Percentiles rank a stretch among this genome's conserved stretches.
phyloP scores from a whole-genome alignment of 192 early-diverging fungal species.

The Coemansia furcata region DNA sequence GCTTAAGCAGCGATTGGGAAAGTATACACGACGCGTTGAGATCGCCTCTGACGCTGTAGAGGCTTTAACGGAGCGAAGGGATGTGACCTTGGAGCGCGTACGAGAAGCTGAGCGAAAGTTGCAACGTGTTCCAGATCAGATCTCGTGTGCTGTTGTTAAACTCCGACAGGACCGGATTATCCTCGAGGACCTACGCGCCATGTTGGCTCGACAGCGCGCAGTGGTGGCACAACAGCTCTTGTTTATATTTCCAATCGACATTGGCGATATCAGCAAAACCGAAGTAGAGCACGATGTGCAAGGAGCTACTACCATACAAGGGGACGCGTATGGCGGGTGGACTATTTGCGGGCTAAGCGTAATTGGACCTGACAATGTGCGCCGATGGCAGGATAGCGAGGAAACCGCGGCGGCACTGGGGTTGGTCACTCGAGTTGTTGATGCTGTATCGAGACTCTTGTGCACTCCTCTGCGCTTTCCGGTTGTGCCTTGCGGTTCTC shows the following conservation, averaged over 20 bases:
- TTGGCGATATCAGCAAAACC: not conserved
- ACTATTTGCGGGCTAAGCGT: slow-evolving; percentile 25
- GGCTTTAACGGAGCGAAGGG: not conserved
- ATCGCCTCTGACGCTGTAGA: slow-evolving; percentile 15
- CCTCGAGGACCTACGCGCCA: slow-evolving; percentile 38
- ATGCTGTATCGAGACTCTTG: slow-evolving; percentile 8
- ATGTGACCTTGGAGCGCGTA: not conserved
- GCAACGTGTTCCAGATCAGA: not conserved
- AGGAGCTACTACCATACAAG: not conserved
- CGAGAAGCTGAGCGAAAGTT: not conserved
- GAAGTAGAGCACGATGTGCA: not conserved
- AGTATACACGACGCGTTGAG: slow-evolving; percentile 17
- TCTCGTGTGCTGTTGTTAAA: not conserved
- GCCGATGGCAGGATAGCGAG: not conserved
- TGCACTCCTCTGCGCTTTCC: slow-evolving; percentile 28
- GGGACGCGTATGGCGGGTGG: slow-evolving; percentile 15
- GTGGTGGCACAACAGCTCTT: not conserved
- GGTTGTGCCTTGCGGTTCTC: slow-evolving; percentile 16
- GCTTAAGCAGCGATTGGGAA: slow-evolving; percentile 1
- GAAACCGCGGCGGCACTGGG: slow-evolving; percentile 33
- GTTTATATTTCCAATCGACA: slow-evolving; percentile 18
- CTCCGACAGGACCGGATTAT: slow-evolving; percentile 45
- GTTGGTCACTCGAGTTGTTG: slow-evolving; percentile 18
- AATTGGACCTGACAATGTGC: not conserved
- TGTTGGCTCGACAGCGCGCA: slow-evolving; percentile 36